Percentiles rank a stretch among this genome's conserved stretches.
Evolutionary conservation across 495 filamentous ascomycete genomes (phyloP).

Genomic region (Xylaria grammica): DNA sequence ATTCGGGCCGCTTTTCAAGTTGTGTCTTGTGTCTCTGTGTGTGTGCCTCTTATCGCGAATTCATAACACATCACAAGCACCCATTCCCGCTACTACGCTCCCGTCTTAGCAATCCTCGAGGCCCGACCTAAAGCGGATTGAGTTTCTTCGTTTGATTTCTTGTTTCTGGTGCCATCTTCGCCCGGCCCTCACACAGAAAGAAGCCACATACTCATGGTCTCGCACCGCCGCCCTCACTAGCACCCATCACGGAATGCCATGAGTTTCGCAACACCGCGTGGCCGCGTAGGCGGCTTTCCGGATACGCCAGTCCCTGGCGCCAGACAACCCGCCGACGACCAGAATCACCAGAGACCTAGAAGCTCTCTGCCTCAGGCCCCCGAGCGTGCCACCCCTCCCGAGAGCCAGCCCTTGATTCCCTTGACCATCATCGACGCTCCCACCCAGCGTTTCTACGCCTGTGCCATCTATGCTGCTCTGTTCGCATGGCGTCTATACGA

Average conservation of each 20-base stretch:
- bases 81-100: not conserved
- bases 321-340: constrained; percentile 22
- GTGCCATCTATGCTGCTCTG: constrained; percentile 73
- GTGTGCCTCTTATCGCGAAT: not conserved
- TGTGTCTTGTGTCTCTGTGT: not conserved
- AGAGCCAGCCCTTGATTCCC: constrained; percentile 71
- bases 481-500: constrained; percentile 85
- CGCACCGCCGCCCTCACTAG: constrained; percentile 17
- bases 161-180: not conserved
- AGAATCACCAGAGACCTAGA: constrained; percentile 19
- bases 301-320: constrained; percentile 40
- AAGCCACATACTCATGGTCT: constrained; percentile 23
- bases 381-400: constrained; percentile 34
- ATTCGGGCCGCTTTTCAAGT: constrained; percentile 1
- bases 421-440: constrained; percentile 80
- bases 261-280: constrained; percentile 42
- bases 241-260: constrained; percentile 53
- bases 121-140: not conserved
- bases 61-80: constrained; percentile 12
- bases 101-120: not conserved
- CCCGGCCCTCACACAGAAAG: not conserved
- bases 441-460: constrained; percentile 82
- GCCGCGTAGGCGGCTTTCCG: constrained; percentile 50
- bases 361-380: constrained; percentile 44
- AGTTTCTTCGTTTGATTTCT: not conserved